Evolutionary conservation across 106 monocot genomes (phyloP).

Genomic region (Allium fistulosum): DNA sequence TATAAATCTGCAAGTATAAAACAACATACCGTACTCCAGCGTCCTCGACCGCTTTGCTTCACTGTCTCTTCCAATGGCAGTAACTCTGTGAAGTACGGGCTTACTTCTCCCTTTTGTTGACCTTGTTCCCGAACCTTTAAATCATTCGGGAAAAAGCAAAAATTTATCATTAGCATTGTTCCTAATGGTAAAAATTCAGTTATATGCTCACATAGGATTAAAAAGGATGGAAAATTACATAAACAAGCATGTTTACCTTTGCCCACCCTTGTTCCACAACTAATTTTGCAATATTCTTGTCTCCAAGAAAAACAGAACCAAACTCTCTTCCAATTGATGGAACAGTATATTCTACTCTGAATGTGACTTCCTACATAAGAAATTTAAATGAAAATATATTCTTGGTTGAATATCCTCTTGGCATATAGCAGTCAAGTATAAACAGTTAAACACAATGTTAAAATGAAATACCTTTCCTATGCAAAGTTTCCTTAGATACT

Average conservation of each 20-base stretch:
- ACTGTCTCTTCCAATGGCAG: slow-evolving; percentile 16
- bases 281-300: slow-evolving; percentile 72
- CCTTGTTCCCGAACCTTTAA: slow-evolving; percentile 67
- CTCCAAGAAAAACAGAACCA: slow-evolving; percentile 87
- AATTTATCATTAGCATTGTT: not conserved
- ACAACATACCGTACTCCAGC: slow-evolving; percentile 16
- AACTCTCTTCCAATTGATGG: slow-evolving; percentile 86
- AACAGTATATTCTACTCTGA: slow-evolving; percentile 74
- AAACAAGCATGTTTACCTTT: slow-evolving; percentile 32
- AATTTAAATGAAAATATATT: too few species aligned
- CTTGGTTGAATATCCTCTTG: too few species aligned
- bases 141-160: slow-evolving; percentile 30
- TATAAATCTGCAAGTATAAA: not conserved
- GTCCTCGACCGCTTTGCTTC: slow-evolving; percentile 18
- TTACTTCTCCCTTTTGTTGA: slow-evolving; percentile 67
- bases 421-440: not conserved
- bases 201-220: not conserved
- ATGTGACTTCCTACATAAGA: slow-evolving; percentile 66
- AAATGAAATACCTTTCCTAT: slow-evolving; percentile 70
- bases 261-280: slow-evolving; percentile 92
- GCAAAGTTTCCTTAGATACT: slow-evolving; percentile 82
- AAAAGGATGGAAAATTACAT: not conserved
- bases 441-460: not conserved
- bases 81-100: slow-evolving; percentile 55
- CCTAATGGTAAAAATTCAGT: not conserved